Conservation (phyloP, 305 asterid species). For the Nicotiana rustica region DNA sequence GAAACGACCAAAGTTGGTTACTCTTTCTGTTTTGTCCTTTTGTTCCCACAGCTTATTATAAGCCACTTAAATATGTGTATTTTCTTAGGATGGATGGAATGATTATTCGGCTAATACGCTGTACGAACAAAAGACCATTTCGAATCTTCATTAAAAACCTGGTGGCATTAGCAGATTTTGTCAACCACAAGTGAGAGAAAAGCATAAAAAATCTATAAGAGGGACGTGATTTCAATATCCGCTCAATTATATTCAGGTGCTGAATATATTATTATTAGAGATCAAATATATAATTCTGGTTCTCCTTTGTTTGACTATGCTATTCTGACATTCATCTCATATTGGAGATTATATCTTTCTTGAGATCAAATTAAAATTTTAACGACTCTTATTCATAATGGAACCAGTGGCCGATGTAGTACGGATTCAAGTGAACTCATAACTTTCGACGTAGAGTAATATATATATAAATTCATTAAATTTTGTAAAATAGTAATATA, state of each 20-base stretch:
- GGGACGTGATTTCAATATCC: neutral
- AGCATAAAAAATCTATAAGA: neutral
- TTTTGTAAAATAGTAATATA: no score
- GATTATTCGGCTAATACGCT: neutral
- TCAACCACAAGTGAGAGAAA: neutral
- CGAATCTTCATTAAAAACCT: neutral
- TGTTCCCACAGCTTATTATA: neutral
- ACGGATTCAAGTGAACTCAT: no score
- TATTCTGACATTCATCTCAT: neutral
- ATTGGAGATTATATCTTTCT: neutral
- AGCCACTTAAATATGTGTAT: neutral
- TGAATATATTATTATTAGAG: neutral
- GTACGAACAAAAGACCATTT: neutral
- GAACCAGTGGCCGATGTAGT: no score
- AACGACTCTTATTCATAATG: neutral
- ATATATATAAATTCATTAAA: no score
- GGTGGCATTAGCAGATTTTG: neutral
- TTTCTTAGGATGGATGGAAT: neutral
- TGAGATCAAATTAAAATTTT: neutral
- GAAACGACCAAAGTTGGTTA: neutral
- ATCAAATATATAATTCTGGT: neutral
- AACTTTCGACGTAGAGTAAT: no score
- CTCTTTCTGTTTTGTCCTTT: neutral
- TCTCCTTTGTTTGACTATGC: neutral
- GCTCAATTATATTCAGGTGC: neutral